These are phyloP conservation scores for Crithidia sp. DNA, from an alignment of 208 protist species.

Conservation along the genomic window DNA sequence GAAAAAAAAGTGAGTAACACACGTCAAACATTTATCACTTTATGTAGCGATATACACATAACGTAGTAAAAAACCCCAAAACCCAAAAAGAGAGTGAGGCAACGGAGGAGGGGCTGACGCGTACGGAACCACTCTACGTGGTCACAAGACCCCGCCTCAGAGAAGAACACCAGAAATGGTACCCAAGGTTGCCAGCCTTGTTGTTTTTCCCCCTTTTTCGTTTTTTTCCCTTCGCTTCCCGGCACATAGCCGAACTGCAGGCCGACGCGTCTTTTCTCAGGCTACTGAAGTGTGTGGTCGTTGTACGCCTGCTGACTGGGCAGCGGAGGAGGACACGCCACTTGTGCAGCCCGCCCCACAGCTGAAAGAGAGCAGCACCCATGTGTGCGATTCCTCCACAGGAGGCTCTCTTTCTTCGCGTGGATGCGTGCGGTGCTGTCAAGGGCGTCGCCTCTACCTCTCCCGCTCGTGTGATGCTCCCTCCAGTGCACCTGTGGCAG, in stretches of 20 bases:
- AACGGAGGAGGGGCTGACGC: slow-evolving; percentile 10
- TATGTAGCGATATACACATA: not conserved
- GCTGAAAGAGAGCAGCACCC: too few species aligned
- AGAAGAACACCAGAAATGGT: not conserved
- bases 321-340: not conserved
- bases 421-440: not conserved
- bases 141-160: not conserved
- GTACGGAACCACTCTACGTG: not conserved
- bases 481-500: not conserved
- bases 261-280: too few species aligned
- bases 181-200: not conserved
- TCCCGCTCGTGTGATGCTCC: not conserved
- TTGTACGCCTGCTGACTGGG: not conserved
- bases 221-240: slow-evolving; percentile 16
- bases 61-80: not conserved
- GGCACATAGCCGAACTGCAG: too few species aligned
- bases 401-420: not conserved
- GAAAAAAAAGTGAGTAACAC: not conserved
- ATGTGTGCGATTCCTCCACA: too few species aligned
- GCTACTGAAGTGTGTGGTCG: too few species aligned
- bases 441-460: not conserved
- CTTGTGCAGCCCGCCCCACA: too few species aligned
- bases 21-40: not conserved
- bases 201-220: slow-evolving; percentile 5
- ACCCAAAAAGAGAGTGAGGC: not conserved